Percentiles rank a stretch among this genome's conserved stretches.
Evolutionary conservation across 2,329 filamentous ascomycete genomes (phyloP).

Genomic region (Alternaria triticimaculans): DNA sequence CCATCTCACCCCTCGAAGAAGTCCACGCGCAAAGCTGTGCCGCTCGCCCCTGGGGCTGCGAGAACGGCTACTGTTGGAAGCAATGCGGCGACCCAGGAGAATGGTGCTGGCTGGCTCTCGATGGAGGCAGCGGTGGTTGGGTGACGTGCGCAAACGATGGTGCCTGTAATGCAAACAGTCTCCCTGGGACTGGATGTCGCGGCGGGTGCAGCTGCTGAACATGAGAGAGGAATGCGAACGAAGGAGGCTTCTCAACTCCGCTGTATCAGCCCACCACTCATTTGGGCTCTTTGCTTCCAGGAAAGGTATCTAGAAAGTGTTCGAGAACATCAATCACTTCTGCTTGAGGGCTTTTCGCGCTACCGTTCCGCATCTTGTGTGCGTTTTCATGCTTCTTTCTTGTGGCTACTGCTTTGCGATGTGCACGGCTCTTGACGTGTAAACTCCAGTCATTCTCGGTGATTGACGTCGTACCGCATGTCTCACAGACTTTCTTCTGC

Average conservation of each 20-base stretch:
- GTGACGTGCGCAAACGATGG: neutral
- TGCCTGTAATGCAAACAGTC: neutral
- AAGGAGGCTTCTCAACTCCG: neutral
- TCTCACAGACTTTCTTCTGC: slow-evolving; percentile 68
- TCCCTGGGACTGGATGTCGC: neutral
- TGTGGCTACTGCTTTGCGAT: slow-evolving; percentile 51
- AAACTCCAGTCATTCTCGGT: slow-evolving; percentile 64
- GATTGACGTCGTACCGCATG: slow-evolving; percentile 67
- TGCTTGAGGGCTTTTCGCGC: slow-evolving; percentile 2
- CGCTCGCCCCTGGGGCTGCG: neutral
- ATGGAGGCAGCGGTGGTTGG: neutral
- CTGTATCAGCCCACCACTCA: neutral
- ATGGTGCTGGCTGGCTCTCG: neutral
- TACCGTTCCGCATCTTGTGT: neutral
- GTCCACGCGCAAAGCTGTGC: neutral
- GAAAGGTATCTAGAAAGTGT: slow-evolving; percentile 22
- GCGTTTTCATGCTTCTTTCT: slow-evolving; percentile 37
- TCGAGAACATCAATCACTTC: slow-evolving; percentile 35
- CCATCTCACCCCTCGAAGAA: neutral
- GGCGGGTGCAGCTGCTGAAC: neutral
- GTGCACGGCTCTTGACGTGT: slow-evolving; percentile 63
- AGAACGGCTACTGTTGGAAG: neutral
- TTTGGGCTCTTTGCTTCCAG: neutral
- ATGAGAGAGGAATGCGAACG: too few species aligned
- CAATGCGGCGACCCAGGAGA: neutral